phyloP scores from a whole-genome alignment of 106 monocot species.

The Allium fistulosum region DNA sequence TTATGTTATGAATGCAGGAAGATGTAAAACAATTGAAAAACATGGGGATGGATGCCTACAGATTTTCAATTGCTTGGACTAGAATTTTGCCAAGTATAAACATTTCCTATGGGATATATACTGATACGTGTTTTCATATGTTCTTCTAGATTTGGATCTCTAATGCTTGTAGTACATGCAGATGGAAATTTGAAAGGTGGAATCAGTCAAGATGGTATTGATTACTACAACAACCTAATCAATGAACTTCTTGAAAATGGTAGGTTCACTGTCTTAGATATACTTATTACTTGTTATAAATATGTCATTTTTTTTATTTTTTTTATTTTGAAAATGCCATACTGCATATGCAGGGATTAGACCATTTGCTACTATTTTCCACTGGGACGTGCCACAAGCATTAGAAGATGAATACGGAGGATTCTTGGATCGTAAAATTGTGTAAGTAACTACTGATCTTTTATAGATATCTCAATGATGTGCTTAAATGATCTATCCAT shows the following conservation, averaged over 20 bases:
- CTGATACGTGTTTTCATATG: not conserved
- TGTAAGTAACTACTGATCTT: conserved; percentile 6
- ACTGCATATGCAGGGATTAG: conserved; percentile 20
- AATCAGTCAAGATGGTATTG: conserved; percentile 44
- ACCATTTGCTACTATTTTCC: conserved; percentile 51
- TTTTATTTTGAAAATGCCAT: not conserved
- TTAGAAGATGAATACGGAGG: conserved; percentile 42
- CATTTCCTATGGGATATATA: not conserved
- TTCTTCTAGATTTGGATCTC: not conserved
- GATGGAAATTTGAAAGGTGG: conserved; percentile 41
- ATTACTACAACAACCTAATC: conserved; percentile 55
- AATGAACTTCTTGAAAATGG: conserved; percentile 36
- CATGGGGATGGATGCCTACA: conserved; percentile 13
- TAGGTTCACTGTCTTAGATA: not conserved
- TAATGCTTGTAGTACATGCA: conserved; percentile 7
- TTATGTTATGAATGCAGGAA: conserved; percentile 3
- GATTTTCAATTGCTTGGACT: conserved; percentile 24
- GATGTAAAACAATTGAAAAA: conserved; percentile 9
- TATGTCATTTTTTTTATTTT: not conserved
- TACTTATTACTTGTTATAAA: not conserved
- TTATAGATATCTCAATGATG: no score
- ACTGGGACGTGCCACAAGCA: conserved; percentile 46
- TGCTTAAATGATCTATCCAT: no score
- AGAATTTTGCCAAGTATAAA: conserved; percentile 19
- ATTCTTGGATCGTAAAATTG: conserved; percentile 21